Conservation (phyloP, 2,329 filamentous ascomycete species). For the Fusarium sp. region DNA sequence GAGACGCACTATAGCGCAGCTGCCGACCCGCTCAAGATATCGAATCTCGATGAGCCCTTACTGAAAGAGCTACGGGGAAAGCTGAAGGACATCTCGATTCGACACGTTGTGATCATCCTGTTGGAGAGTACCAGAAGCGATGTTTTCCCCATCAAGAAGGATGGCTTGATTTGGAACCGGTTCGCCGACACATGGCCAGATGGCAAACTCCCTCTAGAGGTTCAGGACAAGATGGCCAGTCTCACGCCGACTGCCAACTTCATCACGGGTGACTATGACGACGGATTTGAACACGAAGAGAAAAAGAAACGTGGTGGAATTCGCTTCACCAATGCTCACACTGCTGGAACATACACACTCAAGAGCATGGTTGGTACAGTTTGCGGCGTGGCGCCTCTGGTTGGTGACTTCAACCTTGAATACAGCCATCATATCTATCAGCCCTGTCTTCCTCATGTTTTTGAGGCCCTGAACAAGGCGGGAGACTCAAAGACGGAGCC, state of each 20-base stretch:
- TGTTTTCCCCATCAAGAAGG: conserved; percentile 58
- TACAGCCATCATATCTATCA: conserved; percentile 57
- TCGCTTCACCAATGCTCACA: conserved; percentile 55
- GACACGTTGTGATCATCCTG: conserved; percentile 58
- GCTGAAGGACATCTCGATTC: conserved; percentile 51
- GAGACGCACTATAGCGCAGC: conserved; percentile 50
- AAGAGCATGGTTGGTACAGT: conserved; percentile 57
- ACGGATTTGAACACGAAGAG: conserved; percentile 46
- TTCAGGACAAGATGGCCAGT: conserved; percentile 42
- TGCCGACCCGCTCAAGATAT: conserved; percentile 55
- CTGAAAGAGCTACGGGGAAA: conserved; percentile 42
- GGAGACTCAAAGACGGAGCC: conserved; percentile 16
- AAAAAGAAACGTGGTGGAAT: conserved; percentile 51
- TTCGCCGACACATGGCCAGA: conserved; percentile 49
- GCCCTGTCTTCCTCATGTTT: conserved; percentile 57
- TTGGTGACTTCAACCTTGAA: conserved; percentile 57
- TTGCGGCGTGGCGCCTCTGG: conserved; percentile 56
- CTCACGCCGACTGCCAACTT: conserved; percentile 50
- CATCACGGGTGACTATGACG: conserved; percentile 52
- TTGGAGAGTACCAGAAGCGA: conserved; percentile 60
- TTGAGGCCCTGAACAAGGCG: conserved; percentile 49
- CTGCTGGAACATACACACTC: conserved; percentile 57
- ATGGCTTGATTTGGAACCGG: conserved; percentile 52
- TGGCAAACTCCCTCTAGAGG: conserved; percentile 48
- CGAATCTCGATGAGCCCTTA: conserved; percentile 52